Conservation (phyloP, 2,329 filamentous ascomycete species). For the Neofusicoccum sp. region DNA sequence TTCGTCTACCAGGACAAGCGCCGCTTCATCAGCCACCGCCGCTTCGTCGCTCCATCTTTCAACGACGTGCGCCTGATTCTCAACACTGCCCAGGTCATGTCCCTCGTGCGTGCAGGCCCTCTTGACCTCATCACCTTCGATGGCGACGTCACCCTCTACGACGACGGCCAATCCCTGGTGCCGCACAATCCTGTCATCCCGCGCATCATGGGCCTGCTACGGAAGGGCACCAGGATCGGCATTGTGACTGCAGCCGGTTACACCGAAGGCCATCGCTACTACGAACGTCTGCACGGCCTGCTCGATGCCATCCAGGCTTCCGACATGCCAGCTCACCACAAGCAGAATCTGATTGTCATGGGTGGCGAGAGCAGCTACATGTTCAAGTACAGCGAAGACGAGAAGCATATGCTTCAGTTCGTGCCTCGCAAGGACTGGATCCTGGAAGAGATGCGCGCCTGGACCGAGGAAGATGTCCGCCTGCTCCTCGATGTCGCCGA, state of each 20-base stretch:
- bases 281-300: constrained; percentile 80
- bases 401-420: constrained; percentile 56
- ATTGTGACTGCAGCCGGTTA: constrained; percentile 98
- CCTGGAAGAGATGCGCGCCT: constrained; percentile 72
- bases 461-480: constrained; percentile 74
- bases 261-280: constrained; percentile 81
- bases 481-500: constrained; percentile 87
- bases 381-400: constrained; percentile 72
- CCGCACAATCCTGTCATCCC: constrained; percentile 74
- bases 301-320: constrained; percentile 73
- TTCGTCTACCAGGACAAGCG: constrained; percentile 87
- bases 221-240: constrained; percentile 76
- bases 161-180: constrained; percentile 74
- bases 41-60: constrained; percentile 94
- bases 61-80: constrained; percentile 92
- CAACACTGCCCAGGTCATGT: constrained; percentile 93
- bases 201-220: constrained; percentile 67
- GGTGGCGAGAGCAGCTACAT: constrained; percentile 96
- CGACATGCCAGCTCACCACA: constrained; percentile 63
- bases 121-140: constrained; percentile 92
- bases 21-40: constrained; percentile 82
- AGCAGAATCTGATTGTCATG: constrained; percentile 82
- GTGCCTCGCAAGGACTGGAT: constrained; percentile 68
- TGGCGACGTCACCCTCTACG: constrained; percentile 92
- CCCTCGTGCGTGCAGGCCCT: constrained; percentile 69